Evolutionary conservation across 73 alveolate genomes (phyloP), one percentile per base, ranked within the genome.

Genomic region (Diophrys appendiculata): DNA sequence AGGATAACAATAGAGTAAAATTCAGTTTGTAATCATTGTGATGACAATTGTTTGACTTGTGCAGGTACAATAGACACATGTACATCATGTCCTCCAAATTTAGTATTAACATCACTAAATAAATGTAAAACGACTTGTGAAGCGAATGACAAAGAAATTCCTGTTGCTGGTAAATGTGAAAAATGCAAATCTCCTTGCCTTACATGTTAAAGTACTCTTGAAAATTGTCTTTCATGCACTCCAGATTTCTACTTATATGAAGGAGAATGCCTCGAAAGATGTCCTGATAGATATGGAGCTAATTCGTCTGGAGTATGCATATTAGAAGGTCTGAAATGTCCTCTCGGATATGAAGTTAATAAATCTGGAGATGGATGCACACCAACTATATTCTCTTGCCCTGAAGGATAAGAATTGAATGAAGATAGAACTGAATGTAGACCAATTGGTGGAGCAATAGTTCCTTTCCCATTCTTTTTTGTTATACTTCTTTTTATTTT

Each of bases 401-500:
- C 73, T 0, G 90, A 73, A 34, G 89, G 86, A 25, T 32, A 86
- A 3, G 65, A 35, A 28, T 67, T 86, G 23, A 86, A 80, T 72
- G 24, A 65, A 18, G 69, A 72, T n/a, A 65, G 73, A 65, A 79
- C 93, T 23, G 73, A 86, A 23, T 86, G 93, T 33, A 71, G 78
- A 22, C 93, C 93, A 0, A 65, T 13, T 1, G 83, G 86, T 25
- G 89, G 89, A 1, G 33, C 65, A 13, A 56, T 83, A 11, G 89
- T 73, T 18, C 93, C 93, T 0, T 86, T 86, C 82, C 93, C 93
- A 25, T 79, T 86, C 81, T 71, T 86, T 0, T 54, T 64, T 65
- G n/a, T 80, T 26, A 70, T 81, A 2, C 22, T 73, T 31, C 70
- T 78, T 56, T 26, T 86, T 18, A 27, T 77, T 31, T 53, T 86